phyloP scores from a whole-genome alignment of 805 yeast genomes.

The Scheffersomyces lignosus region DNA sequence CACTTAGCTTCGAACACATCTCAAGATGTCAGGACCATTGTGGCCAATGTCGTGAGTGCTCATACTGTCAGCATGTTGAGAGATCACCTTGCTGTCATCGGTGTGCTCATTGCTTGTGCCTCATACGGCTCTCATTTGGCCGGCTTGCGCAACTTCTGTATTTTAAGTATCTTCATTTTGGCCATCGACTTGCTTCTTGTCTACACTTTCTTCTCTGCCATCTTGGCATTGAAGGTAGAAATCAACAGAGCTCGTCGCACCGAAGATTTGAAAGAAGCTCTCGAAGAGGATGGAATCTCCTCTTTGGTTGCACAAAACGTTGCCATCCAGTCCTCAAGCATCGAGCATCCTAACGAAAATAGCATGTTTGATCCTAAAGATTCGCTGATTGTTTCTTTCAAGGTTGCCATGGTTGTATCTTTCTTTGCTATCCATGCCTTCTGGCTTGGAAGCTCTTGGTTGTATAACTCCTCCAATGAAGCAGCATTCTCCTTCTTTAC shows the following conservation, averaged over 20 bases:
- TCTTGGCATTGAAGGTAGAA: constrained; percentile 84
- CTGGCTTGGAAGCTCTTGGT: constrained; percentile 72
- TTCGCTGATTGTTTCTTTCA: constrained; percentile 50
- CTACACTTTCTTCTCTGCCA: constrained; percentile 79
- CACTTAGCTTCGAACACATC: constrained; percentile 33
- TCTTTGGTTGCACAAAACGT: constrained; percentile 66
- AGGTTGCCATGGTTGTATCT: constrained; percentile 57
- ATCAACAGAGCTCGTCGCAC: constrained; percentile 83
- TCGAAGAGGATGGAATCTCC: constrained; percentile 91
- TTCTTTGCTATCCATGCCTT: constrained; percentile 65
- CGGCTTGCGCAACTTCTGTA: constrained; percentile 79
- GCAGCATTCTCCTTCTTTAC: constrained; percentile 8
- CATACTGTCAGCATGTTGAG: constrained; percentile 58
- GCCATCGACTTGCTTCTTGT: constrained; percentile 70
- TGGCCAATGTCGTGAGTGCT: constrained; percentile 41
- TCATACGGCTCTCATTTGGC: constrained; percentile 64
- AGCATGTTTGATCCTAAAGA: constrained; percentile 22
- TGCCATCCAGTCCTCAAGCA: constrained; percentile 49
- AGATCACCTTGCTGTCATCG: constrained; percentile 73
- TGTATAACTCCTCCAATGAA: constrained; percentile 34
- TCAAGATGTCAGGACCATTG: constrained; percentile 43
- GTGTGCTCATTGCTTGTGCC: constrained; percentile 67
- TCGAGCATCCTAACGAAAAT: constrained; percentile 32
- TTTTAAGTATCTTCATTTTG: constrained; percentile 68
- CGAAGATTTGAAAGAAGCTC: constrained; percentile 69